Evolutionary conservation across 257 asterid genomes (phyloP).

Genomic region (Salvia miltiorrhiza): DNA sequence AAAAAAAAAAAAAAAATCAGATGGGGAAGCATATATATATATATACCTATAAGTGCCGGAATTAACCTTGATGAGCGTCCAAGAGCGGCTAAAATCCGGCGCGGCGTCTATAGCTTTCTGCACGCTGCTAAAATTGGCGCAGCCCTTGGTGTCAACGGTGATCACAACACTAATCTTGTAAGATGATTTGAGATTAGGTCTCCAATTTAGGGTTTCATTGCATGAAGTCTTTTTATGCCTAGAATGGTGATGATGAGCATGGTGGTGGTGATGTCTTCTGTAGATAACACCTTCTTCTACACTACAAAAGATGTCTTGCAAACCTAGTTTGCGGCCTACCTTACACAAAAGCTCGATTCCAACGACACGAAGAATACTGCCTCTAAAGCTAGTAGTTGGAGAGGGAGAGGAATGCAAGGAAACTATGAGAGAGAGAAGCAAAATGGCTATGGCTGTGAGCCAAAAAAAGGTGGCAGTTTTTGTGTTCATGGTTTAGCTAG

Average conservation of each 20-base stretch:
- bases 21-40: no score
- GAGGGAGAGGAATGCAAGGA: constrained; percentile 24
- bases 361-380: neutral
- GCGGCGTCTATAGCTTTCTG: constrained; percentile 72
- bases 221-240: constrained; percentile 27
- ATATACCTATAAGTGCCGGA: constrained; percentile 79
- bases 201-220: constrained; percentile 35
- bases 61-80: constrained; percentile 53
- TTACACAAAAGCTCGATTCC: constrained; percentile 21
- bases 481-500: constrained; percentile 46
- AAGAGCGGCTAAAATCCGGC: constrained; percentile 47
- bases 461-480: constrained; percentile 44
- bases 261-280: constrained; percentile 23
- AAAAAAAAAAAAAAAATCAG: neutral
- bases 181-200: constrained; percentile 38
- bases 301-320: constrained; percentile 24
- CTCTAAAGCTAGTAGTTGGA: neutral
- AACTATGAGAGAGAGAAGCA: constrained; percentile 40
- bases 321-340: constrained; percentile 25
- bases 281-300: constrained; percentile 14
- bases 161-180: constrained; percentile 45
- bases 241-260: constrained; percentile 20
- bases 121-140: constrained; percentile 68
- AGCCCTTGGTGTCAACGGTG: constrained; percentile 63
- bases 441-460: constrained; percentile 42